phyloP scores from a whole-genome alignment of 2,329 filamentous ascomycete genomes.

The Fusarium agapanthi region DNA sequence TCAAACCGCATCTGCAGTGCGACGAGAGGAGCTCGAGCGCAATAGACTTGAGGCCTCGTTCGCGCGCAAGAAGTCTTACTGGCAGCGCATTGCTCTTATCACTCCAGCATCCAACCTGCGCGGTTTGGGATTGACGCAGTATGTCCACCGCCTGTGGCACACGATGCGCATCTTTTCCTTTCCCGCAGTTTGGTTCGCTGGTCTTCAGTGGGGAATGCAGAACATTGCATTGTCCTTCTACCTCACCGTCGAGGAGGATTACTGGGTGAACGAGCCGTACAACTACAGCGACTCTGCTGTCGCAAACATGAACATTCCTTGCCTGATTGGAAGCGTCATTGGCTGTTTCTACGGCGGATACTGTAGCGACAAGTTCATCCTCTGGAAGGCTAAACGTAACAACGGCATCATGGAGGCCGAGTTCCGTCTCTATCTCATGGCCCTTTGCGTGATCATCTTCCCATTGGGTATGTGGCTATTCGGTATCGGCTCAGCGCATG shows the following conservation, averaged over 20 bases:
- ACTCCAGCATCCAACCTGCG: conserved; percentile 63
- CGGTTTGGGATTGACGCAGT: conserved; percentile 63
- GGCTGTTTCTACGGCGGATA: conserved; percentile 67
- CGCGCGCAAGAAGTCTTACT: conserved; percentile 57
- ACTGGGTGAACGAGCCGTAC: conserved; percentile 62
- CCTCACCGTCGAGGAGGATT: conserved; percentile 65
- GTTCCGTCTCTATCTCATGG: conserved; percentile 61
- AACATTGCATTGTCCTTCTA: conserved; percentile 70
- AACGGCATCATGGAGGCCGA: conserved; percentile 64
- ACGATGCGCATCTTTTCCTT: conserved; percentile 66
- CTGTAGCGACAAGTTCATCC: conserved; percentile 63
- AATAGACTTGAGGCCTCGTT: conserved; percentile 38
- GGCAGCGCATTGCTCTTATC: conserved; percentile 63
- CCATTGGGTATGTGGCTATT: conserved; percentile 62
- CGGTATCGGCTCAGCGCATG: conserved; percentile 59
- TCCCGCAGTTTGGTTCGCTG: conserved; percentile 65
- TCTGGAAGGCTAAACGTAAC: conserved; percentile 63
- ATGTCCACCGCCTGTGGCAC: conserved; percentile 60
- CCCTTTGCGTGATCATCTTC: conserved; percentile 58
- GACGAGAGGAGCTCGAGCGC: conserved; percentile 24
- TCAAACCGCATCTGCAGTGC: conserved; percentile 23
- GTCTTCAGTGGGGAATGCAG: conserved; percentile 67
- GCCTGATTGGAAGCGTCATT: conserved; percentile 61
- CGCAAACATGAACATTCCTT: conserved; percentile 67
- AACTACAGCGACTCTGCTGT: conserved; percentile 63